Evolutionary conservation across 2,329 filamentous ascomycete species (phyloP).

Genomic region (Cryphonectria carpinicola): DNA sequence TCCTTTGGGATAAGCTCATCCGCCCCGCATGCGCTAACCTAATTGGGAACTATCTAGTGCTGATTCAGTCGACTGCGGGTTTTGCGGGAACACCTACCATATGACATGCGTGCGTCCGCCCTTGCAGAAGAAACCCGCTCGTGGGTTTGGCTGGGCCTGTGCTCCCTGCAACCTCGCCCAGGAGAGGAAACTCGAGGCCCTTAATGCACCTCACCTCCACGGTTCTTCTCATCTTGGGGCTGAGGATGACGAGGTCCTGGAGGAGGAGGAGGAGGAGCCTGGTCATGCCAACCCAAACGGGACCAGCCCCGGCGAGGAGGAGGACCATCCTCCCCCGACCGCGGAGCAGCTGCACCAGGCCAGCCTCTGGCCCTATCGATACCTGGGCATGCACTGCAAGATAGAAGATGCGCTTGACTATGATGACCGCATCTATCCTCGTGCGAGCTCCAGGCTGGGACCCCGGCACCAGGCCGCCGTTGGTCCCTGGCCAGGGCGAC

Average conservation of each 20-base stretch:
- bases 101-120: slow-evolving; percentile 97
- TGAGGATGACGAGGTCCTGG: slow-evolving; percentile 66
- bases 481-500: slow-evolving; percentile 79
- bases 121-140: slow-evolving; percentile 90
- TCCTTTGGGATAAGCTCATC: slow-evolving; percentile 13
- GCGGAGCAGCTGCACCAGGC: slow-evolving; percentile 90
- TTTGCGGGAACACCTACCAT: slow-evolving; percentile 94
- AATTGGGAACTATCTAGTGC: slow-evolving; percentile 56
- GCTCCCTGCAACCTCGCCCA: slow-evolving; percentile 95
- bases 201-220: slow-evolving; percentile 77
- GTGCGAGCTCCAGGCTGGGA: slow-evolving; percentile 89
- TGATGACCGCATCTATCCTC: slow-evolving; percentile 95
- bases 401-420: slow-evolving; percentile 95
- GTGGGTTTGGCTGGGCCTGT: slow-evolving; percentile 98
- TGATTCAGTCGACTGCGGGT: slow-evolving; percentile 95
- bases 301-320: slow-evolving; percentile 68
- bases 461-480: slow-evolving; percentile 90
- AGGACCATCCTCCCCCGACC: slow-evolving; percentile 64
- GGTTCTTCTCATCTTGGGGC: slow-evolving; percentile 68
- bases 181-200: slow-evolving; percentile 87
- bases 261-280: slow-evolving; percentile 74
- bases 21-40: slow-evolving; percentile 24
- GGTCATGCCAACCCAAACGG: slow-evolving; percentile 60
- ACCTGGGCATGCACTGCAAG: slow-evolving; percentile 92
- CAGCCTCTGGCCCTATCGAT: slow-evolving; percentile 94